These are phyloP conservation scores for Umbellularia californica DNA, from an alignment of 164 flowering plant species.

Conservation along the genomic window DNA sequence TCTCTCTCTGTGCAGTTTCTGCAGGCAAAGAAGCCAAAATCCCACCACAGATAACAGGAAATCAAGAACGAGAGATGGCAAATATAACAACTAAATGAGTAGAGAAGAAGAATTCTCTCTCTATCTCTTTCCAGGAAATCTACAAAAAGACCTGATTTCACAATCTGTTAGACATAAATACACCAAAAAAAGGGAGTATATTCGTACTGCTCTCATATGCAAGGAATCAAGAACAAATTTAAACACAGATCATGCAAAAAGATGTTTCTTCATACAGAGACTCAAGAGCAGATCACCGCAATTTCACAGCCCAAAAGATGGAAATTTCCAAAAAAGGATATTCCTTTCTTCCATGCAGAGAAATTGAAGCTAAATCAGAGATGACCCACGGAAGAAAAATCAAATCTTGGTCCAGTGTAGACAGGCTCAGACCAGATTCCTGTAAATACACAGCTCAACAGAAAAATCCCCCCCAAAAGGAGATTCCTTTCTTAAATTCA, in stretches of 20 bases:
- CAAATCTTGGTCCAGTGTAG: neutral
- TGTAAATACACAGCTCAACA: neutral
- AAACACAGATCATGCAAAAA: neutral
- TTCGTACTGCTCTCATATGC: neutral
- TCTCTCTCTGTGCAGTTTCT: neutral
- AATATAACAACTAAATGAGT: neutral
- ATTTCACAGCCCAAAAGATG: neutral
- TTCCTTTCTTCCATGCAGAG: conserved; percentile 1
- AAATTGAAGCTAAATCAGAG: neutral
- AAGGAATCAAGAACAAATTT: neutral
- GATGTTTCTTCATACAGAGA: neutral
- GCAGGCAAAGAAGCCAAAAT: conserved; percentile 5
- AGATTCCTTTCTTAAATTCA: conserved; percentile 2
- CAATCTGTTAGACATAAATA: neutral
- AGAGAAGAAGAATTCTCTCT: neutral
- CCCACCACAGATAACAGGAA: conserved; percentile 7
- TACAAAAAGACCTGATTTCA: neutral
- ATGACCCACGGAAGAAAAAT: neutral
- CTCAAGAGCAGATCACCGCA: neutral
- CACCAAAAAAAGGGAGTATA: neutral
- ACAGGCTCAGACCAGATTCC: neutral
- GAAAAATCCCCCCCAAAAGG: neutral
- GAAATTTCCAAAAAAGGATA: neutral
- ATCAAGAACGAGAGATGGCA: neutral
- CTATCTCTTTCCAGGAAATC: neutral